Conservation (phyloP, 257 asterid species). For the Forsythia viridissima region DNA sequence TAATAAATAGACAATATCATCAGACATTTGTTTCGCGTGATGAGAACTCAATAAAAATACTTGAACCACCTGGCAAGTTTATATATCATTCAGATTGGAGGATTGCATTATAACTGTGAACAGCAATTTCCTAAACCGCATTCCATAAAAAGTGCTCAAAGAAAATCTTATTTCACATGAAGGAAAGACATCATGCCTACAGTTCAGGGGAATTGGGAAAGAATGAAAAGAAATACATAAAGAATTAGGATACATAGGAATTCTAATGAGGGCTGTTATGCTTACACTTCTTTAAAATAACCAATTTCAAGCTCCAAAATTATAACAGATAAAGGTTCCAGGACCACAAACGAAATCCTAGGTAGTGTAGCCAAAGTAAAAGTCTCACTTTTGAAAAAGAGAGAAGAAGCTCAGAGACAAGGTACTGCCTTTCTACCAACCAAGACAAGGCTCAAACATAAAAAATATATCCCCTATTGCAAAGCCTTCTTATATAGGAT, state of each 20-base stretch:
- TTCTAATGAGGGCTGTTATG: background rate
- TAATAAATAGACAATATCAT: constrained; percentile 19
- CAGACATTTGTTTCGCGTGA: constrained; percentile 1
- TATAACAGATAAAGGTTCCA: too few relatives aligned
- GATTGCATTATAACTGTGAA: background rate
- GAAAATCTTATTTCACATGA: constrained; percentile 3
- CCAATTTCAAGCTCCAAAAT: too few relatives aligned
- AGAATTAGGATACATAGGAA: background rate
- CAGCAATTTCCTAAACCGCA: background rate
- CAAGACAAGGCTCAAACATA: background rate
- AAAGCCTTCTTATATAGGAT: background rate
- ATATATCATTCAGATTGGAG: background rate
- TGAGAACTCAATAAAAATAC: background rate
- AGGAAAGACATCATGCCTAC: constrained; percentile 9
- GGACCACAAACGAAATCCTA: background rate
- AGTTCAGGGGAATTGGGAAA: constrained; percentile 12
- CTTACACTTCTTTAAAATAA: background rate
- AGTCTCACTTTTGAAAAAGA: background rate
- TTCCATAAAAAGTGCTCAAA: constrained; percentile 6
- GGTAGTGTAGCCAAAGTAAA: background rate
- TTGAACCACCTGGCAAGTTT: constrained; percentile 7
- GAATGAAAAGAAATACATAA: constrained; percentile 15
- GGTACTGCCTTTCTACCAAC: constrained; percentile 10
- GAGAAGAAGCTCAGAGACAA: background rate
- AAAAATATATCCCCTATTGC: background rate